Percentiles rank a stretch among this genome's conserved stretches.
Conservation (phyloP, 768 basidiomycete genomes). For the Cystobasidium tubakii region DNA sequence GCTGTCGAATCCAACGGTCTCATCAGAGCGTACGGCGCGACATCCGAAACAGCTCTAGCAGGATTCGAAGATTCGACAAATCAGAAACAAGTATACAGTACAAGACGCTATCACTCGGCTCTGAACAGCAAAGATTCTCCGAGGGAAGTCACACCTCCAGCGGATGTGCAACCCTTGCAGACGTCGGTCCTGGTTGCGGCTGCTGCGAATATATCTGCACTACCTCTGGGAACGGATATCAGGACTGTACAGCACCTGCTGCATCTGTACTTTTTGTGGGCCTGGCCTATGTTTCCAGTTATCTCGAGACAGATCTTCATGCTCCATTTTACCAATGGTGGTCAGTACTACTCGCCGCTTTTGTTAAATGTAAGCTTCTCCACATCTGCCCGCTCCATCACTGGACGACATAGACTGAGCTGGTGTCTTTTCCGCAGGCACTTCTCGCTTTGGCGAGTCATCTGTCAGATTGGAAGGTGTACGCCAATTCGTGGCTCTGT, state of each 20-base stretch:
- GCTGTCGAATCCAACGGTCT: slow-evolving; percentile 10
- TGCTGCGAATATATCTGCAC: background rate
- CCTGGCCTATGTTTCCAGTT: slow-evolving; percentile 13
- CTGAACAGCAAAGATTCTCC: background rate
- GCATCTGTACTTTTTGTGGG: slow-evolving; percentile 23
- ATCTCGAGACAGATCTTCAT: slow-evolving; percentile 20
- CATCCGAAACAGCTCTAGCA: background rate
- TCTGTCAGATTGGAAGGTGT: slow-evolving; percentile 9
- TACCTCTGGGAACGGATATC: slow-evolving; percentile 8
- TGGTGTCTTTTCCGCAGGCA: background rate
- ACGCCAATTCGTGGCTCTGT: background rate
- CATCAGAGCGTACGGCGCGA: slow-evolving; percentile 12
- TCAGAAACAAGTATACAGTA: background rate
- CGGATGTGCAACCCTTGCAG: background rate
- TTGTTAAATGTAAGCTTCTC: slow-evolving; percentile 15
- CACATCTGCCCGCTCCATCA: background rate
- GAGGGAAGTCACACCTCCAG: background rate
- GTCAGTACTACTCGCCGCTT: slow-evolving; percentile 13
- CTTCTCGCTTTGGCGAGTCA: slow-evolving; percentile 11
- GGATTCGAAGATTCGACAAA: background rate
- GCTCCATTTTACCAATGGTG: slow-evolving; percentile 1
- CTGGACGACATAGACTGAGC: background rate
- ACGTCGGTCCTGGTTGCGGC: background rate
- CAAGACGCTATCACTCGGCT: slow-evolving; percentile 1
- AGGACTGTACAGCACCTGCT: slow-evolving; percentile 15